Base-by-base conservation (phyloP, 2,329 filamentous ascomycete species). In the Alternaria alternata region DNA sequence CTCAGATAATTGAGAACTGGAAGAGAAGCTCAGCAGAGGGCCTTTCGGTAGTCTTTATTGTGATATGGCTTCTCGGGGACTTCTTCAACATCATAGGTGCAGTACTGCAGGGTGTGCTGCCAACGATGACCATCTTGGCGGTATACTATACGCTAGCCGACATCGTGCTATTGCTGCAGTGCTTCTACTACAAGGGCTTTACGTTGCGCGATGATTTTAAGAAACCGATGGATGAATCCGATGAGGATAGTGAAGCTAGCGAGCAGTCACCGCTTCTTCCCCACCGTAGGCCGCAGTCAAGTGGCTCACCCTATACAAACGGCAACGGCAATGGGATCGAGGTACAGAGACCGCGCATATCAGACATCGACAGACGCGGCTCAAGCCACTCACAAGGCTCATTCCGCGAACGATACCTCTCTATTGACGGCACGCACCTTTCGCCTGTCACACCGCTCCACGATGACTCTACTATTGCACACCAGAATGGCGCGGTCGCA, bases 61-160 rank as follows among this genome's bases (percentile, higher is more conserved):
- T 96, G 61, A 87, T 96, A 72, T 99, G 95, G 95, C 86, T 97
- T 2, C 85, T 90, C 1, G 95, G 95, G 53, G 95, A 99, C 88
- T 89, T 97, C 67, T 97, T 97, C 84, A 98, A 98, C 76, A 96
- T 97, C 64, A 84, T 96, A 3, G 94, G 94, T n/a, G 92, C 93
- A 18, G 88, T 97, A 16, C 79, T 97, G 11, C 94, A 98, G 78
- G 91, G 92, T 56, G 94, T 99, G 7, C 80, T 98, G 54, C 94
- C 95, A 1, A 99, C 94, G 0, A 97, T 98, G 93, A 89, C 92
- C 63, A 96, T 97, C 54, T 84, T 97, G n/a, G 94, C 94, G 12
- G 86, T 97, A 16, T 97, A 97, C 79, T 97, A 98, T 77, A 96
- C 94, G 16, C 85, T 96, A 38, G 93, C 93, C 62, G 94, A 98